Evolutionary conservation across 2,329 filamentous ascomycete species (phyloP).

Genomic region (Huntiella moniliformis): DNA sequence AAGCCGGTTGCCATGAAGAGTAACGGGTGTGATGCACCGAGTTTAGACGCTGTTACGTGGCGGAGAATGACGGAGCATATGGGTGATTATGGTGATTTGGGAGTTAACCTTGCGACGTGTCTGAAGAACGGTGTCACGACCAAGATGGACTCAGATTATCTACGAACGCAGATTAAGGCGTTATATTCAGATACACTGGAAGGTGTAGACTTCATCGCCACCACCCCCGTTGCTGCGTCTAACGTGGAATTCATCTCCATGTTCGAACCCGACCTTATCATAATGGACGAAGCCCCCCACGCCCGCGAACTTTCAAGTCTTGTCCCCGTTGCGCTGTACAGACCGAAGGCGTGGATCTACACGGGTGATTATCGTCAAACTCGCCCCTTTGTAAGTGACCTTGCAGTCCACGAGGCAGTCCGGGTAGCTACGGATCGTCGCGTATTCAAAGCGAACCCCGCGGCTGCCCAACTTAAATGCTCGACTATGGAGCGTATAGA

Average conservation of each 20-base stretch:
- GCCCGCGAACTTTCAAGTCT: constrained; percentile 27
- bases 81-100: constrained; percentile 19
- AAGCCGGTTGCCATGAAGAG: not conserved
- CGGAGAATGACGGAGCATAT: constrained; percentile 13
- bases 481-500: constrained; percentile 24
- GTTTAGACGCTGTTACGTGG: too few species aligned
- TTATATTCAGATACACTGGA: constrained; percentile 23
- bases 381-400: constrained; percentile 22
- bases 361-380: constrained; percentile 28
- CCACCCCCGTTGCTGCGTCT: constrained; percentile 25
- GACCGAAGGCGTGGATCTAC: constrained; percentile 26
- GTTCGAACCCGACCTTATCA: constrained; percentile 66
- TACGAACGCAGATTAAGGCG: constrained; percentile 18
- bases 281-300: constrained; percentile 53
- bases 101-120: constrained; percentile 20
- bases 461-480: constrained; percentile 18
- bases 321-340: constrained; percentile 25
- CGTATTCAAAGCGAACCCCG: constrained; percentile 6
- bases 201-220: constrained; percentile 26
- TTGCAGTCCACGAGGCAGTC: not conserved
- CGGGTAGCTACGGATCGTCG: constrained; percentile 8
- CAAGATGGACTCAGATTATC: constrained; percentile 15
- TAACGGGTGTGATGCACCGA: too few species aligned
- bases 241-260: constrained; percentile 24
- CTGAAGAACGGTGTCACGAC: constrained; percentile 13